Base-by-base conservation (phyloP, 257 asterid genomes). In the Solanum raphanifolium region DNA sequence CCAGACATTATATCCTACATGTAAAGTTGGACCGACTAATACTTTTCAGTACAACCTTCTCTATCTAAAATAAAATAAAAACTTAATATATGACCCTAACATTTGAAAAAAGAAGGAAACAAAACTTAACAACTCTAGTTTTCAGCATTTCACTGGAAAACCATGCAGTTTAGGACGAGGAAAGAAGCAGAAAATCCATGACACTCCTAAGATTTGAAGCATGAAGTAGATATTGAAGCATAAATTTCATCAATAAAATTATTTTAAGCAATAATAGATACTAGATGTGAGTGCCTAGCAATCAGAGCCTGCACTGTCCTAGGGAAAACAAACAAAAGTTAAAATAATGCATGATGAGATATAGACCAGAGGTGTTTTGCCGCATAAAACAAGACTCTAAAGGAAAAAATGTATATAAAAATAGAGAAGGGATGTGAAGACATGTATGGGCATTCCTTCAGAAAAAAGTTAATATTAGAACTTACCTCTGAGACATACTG, bases 401-500 rank as follows among this genome's bases (percentile, higher is more conserved):
- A 15, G 38, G 27, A n/a, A 7, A 87, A 58, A 29, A 23, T 60
- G 32, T 16, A 62, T 65, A 41, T 66, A 46, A 41, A 36, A 13
- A 68, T 25, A 66, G 55, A 66, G 68, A 81, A 87, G 46, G 39
- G 58, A 66, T 48, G 69, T 9, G 43, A 31, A 4, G 71, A 60
- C 75, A 66, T 39, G 39, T 35, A 31, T 20, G 41, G 34, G 69
- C 82, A 11, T 58, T 62, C 86, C 83, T 41, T 69, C 71, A 73
- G 32, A 46, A 68, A 27, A 6, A 84, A 60, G 38, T 11, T 20
- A 43, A 46, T 76, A 62, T 81, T 35, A 91, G 62, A 90, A 88
- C 91, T 23, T 68, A 95, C 98, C 98, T 92, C 87, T 91, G 98
- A 86, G 87, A 89, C 34, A 94, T 83, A 72, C 89, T 90, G 72